A percentile compares a stretch with the other conserved stretches of the same genome.
phyloP scores from a whole-genome alignment of 108 stramenopile species.

The Parietichytrium sp. region DNA sequence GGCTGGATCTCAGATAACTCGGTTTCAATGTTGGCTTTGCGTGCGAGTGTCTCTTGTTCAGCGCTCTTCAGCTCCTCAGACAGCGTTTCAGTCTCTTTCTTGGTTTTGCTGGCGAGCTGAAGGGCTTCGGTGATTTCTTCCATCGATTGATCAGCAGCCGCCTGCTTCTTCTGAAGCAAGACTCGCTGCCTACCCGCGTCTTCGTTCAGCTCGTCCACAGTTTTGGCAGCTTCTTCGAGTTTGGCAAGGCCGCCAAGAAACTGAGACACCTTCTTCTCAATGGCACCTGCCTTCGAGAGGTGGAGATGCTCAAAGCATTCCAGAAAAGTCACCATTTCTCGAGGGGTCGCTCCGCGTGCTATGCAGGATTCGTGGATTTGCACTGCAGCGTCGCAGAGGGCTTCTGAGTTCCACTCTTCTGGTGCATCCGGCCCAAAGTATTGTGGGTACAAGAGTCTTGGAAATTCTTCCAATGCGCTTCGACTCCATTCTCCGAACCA shows the following conservation, averaged over 20 bases:
- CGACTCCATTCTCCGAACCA: slow-evolving; percentile 64
- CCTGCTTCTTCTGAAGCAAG: slow-evolving; percentile 57
- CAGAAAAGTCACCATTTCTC: slow-evolving; percentile 56
- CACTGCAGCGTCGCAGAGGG: background rate
- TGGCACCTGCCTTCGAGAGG: background rate
- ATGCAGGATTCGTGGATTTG: background rate
- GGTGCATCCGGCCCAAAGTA: background rate
- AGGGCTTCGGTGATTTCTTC: slow-evolving; percentile 66
- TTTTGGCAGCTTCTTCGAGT: slow-evolving; percentile 57
- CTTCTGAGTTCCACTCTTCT: background rate
- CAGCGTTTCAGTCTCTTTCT: slow-evolving; percentile 56
- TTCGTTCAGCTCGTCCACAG: slow-evolving; percentile 57
- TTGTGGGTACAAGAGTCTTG: background rate
- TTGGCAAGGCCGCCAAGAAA: slow-evolving; percentile 60
- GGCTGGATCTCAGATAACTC: slow-evolving; percentile 62
- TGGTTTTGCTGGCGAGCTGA: slow-evolving; percentile 51
- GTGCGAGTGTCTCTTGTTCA: slow-evolving; percentile 53
- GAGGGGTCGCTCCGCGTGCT: slow-evolving; percentile 48
- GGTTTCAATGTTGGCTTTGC: slow-evolving; percentile 60
- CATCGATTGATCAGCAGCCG: slow-evolving; percentile 64
- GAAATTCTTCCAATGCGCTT: slow-evolving; percentile 40
- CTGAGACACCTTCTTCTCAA: slow-evolving; percentile 51
- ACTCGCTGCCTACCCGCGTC: slow-evolving; percentile 55
- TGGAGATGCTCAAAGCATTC: slow-evolving; percentile 40
- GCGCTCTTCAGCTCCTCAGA: slow-evolving; percentile 47